These are phyloP conservation scores for Ramichloridium luteum DNA, from an alignment of 2,329 filamentous ascomycete genomes.

Conservation along the genomic window DNA sequence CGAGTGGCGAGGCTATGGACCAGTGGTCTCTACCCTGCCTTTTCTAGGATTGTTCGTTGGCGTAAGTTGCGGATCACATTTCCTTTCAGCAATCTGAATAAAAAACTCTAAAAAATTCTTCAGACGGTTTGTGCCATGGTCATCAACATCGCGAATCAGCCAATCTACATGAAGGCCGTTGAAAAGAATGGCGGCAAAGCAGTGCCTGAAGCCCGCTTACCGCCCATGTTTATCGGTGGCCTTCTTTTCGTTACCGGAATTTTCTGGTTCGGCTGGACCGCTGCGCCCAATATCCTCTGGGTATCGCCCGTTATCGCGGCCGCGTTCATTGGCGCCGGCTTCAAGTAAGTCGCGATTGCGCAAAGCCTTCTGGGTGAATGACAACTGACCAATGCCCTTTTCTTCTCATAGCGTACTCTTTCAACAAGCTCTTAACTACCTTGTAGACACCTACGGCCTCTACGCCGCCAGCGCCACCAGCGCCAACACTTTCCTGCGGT, in stretches of 20 bases:
- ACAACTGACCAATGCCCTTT: no score
- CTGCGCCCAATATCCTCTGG: slow-evolving; percentile 7
- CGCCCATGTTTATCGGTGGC: slow-evolving; percentile 35
- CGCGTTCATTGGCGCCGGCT: slow-evolving; percentile 35
- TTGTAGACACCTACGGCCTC: slow-evolving; percentile 25
- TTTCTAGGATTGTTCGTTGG: slow-evolving; percentile 31
- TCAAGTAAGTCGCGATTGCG: no score
- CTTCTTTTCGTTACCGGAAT: slow-evolving; percentile 25
- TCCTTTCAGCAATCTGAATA: neutral
- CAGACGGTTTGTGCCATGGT: slow-evolving; percentile 22
- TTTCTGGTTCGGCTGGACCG: slow-evolving; percentile 15
- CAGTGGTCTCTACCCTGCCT: slow-evolving; percentile 33
- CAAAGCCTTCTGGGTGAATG: no score
- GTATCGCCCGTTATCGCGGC: slow-evolving; percentile 11
- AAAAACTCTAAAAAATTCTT: neutral
- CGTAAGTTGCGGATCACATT: slow-evolving; percentile 19
- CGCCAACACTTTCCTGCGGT: slow-evolving; percentile 39
- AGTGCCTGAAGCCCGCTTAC: slow-evolving; percentile 28
- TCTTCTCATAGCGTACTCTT: no score
- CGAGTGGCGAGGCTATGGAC: slow-evolving; percentile 31
- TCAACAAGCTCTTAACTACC: slow-evolving; percentile 37
- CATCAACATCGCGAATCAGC: slow-evolving; percentile 39
- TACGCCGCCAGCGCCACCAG: slow-evolving; percentile 40
- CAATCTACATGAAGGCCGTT: slow-evolving; percentile 28
- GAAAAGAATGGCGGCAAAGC: slow-evolving; percentile 25